These are phyloP conservation scores for Diddensiella caesifluorescens DNA, from an alignment of 805 yeast species.

Conservation along the genomic window DNA sequence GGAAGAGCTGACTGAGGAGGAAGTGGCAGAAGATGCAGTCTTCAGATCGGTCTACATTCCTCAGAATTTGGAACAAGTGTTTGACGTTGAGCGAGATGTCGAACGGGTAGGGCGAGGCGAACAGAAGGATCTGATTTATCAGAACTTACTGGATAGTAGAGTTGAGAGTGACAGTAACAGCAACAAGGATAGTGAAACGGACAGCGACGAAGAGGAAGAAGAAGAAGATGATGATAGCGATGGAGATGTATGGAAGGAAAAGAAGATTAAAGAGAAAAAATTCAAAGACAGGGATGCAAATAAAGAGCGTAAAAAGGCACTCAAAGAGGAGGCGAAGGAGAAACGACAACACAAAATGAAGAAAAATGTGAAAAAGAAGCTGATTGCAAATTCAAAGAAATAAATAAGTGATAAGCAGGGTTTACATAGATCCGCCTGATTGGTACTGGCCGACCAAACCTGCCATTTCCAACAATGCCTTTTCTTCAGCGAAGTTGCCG, in stretches of 20 bases:
- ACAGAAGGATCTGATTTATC: constrained; percentile 63
- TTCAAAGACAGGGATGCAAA: constrained; percentile 73
- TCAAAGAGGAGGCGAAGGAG: constrained; percentile 73
- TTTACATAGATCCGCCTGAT: constrained; percentile 35
- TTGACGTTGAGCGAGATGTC: constrained; percentile 62
- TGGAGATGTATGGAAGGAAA: constrained; percentile 43
- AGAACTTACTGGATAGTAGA: constrained; percentile 26
- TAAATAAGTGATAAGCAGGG: constrained; percentile 5
- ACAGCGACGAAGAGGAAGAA: constrained; percentile 33
- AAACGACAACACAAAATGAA: constrained; percentile 78
- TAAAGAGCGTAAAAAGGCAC: constrained; percentile 65
- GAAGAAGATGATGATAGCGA: constrained; percentile 33
- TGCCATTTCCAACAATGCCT: constrained; percentile 83
- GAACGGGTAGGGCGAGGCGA: constrained; percentile 73
- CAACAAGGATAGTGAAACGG: constrained; percentile 30
- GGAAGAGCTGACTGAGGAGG: constrained; percentile 33
- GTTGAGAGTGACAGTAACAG: constrained; percentile 27
- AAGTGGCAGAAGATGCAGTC: constrained; percentile 73
- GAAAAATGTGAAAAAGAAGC: constrained; percentile 73
- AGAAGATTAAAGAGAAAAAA: constrained; percentile 60
- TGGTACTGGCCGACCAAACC: constrained; percentile 46
- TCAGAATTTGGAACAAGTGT: constrained; percentile 50
- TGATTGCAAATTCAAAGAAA: constrained; percentile 48
- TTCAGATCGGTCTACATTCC: constrained; percentile 80
- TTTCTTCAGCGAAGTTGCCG: constrained; percentile 59